Base-by-base conservation (phyloP, 169 alveolate species). In the Plasmodium cynomolgi region DNA sequence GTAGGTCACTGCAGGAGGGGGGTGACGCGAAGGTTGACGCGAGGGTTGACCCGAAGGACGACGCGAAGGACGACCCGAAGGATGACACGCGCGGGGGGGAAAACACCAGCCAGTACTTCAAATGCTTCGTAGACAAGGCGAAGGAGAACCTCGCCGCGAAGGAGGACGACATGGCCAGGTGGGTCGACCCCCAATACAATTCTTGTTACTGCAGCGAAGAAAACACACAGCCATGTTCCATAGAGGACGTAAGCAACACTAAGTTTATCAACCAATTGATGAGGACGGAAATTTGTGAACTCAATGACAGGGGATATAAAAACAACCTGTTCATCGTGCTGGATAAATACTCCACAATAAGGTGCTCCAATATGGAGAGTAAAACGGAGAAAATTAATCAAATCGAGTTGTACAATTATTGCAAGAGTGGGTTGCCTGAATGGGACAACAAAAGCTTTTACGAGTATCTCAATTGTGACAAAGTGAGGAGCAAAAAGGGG, bases 171-270 rank as follows among this genome's bases (percentile, higher is more conserved):
- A 2, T 86, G n/a, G 20, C 33, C 6, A 86, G 80, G 68, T 86
- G 93, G 93, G 37, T 86, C 3, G 44, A 86, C 47, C 79, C 84
- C n/a, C 5, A 31, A n/a, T 58, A 54, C 2, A 75, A 86, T 6
- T 71, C 93, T 39, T 86, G 93, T 37, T 86, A 86, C 71, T 86
- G 93, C 41, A 75, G 85, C 50, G 93, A 86, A 26, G 93, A 86
- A 37, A 33, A 54, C n/a, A 33, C 93, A 2, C 68, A 86, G 26
- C 93, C 93, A n/a, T 86, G 93, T 77, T 26, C 83, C 29, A 33
- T 47, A 17, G 71, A 26, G 0, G 86, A 86, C 8, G 26, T 86
- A 15, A 33, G 62, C 31, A 84, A 86, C 17, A 4, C 80, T n/a
- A 86, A 86, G 26, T 56, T 34, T 54, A 29, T 77, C 26, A 41